A percentile compares a stretch with the other conserved stretches of the same genome.
These are phyloP conservation scores for Dictyostelium firmibasis DNA, from an alignment of 78 protist genomes.

Conservation along the genomic window DNA sequence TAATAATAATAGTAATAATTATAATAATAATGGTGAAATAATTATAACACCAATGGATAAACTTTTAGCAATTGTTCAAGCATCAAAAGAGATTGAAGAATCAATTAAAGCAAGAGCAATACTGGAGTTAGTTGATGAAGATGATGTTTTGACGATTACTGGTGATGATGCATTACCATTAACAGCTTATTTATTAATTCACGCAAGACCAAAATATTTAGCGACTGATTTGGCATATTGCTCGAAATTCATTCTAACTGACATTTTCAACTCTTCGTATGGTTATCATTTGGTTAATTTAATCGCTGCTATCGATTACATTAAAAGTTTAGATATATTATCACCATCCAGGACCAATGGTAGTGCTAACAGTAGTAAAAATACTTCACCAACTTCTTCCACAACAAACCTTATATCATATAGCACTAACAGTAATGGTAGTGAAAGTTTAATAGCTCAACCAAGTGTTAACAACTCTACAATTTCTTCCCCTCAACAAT, in stretches of 20 bases:
- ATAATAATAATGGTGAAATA: not conserved
- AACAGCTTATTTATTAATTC: constrained; percentile 40
- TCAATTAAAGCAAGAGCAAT: constrained; percentile 36
- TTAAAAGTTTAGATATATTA: constrained; percentile 7
- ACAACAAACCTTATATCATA: not conserved
- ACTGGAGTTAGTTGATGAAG: constrained; percentile 4
- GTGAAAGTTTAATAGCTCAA: not conserved
- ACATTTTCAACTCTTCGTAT: constrained; percentile 2
- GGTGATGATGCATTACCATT: constrained; percentile 71
- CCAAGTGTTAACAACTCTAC: not conserved
- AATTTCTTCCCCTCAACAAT: not conserved
- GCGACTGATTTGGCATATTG: constrained; percentile 39
- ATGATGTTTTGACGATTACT: constrained; percentile 15
- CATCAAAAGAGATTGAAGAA: constrained; percentile 49
- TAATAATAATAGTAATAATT: not conserved
- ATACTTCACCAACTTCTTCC: constrained; percentile 3
- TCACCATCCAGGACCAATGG: not conserved
- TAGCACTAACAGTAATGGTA: not conserved
- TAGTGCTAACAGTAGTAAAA: not conserved
- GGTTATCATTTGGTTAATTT: constrained; percentile 70
- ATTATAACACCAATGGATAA: constrained; percentile 62
- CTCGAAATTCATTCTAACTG: constrained; percentile 40
- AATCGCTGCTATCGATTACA: constrained; percentile 35
- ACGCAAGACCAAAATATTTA: constrained; percentile 41
- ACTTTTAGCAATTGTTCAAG: constrained; percentile 30